Evolutionary conservation across 2,329 filamentous ascomycete genomes (phyloP).

Genomic region (Cercospora sesami): DNA sequence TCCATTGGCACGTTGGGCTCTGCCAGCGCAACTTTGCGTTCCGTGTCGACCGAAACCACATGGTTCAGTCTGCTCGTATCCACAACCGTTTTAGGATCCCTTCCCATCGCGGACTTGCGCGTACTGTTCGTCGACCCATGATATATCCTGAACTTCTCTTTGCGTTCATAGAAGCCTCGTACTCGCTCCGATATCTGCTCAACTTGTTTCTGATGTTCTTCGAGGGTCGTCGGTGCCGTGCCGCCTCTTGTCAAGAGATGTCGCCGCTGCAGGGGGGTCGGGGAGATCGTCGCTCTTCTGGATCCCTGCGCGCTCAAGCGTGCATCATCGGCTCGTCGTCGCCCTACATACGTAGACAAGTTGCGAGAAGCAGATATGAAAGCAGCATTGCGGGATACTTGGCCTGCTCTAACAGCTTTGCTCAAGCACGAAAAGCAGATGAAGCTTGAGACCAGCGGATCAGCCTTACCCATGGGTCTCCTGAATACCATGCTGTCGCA

Average conservation of each 20-base stretch:
- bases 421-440: constrained; percentile 15
- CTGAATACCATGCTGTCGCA: neutral
- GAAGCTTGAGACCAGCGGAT: neutral
- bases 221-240: constrained; percentile 26
- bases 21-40: constrained; percentile 59
- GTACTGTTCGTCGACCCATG: constrained; percentile 79
- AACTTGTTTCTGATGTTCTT: constrained; percentile 40
- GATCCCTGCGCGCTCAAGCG: neutral
- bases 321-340: neutral
- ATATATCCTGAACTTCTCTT: constrained; percentile 69
- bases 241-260: constrained; percentile 22
- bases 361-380: constrained; percentile 13
- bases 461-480: neutral
- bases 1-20: constrained; percentile 73
- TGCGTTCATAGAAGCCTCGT: constrained; percentile 51
- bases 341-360: constrained; percentile 4
- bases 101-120: constrained; percentile 49
- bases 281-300: neutral
- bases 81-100: constrained; percentile 50
- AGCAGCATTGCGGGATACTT: constrained; percentile 15
- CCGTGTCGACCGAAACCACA: constrained; percentile 61
- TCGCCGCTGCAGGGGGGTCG: neutral
- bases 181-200: constrained; percentile 50
- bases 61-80: constrained; percentile 66
- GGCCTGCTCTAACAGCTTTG: constrained; percentile 10